Evolutionary conservation across 495 filamentous ascomycete genomes (phyloP).

Genomic region (Cryomyces minteri): DNA sequence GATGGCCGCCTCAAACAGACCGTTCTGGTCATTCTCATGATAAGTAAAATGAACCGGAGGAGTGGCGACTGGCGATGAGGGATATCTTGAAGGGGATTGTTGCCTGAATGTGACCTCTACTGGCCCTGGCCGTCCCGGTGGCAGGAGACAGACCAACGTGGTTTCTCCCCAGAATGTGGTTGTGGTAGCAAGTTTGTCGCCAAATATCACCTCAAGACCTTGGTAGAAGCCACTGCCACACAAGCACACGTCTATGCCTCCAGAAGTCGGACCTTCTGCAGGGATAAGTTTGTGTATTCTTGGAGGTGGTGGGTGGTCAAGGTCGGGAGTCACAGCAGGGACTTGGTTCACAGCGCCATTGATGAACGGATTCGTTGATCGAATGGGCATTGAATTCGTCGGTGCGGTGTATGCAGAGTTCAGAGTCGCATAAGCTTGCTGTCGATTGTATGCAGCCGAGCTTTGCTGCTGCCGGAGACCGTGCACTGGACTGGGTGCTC

Average conservation of each 20-base stretch:
- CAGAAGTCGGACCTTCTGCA: conserved; percentile 57
- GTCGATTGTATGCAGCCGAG: background rate
- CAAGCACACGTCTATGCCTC: conserved; percentile 72
- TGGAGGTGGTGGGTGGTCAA: conserved; percentile 23
- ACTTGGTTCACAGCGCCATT: background rate
- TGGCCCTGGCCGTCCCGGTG: conserved; percentile 50
- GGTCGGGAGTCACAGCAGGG: conserved; percentile 3
- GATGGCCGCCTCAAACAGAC: conserved; percentile 7
- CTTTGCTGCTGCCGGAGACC: background rate
- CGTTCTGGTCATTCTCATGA: conserved; percentile 54
- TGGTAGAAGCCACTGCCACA: conserved; percentile 62
- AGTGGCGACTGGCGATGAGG: conserved; percentile 23
- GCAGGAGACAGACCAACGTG: conserved; percentile 68
- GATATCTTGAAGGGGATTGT: conserved; percentile 30
- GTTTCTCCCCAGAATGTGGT: conserved; percentile 71
- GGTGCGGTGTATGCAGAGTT: background rate
- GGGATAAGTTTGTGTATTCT: conserved; percentile 67
- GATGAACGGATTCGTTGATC: conserved; percentile 14
- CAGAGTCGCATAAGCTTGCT: background rate
- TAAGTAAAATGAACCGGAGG: conserved; percentile 48
- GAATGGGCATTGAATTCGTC: background rate
- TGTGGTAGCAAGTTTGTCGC: conserved; percentile 53
- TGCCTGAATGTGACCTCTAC: conserved; percentile 62
- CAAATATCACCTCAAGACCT: conserved; percentile 76
- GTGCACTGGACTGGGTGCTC: conserved; percentile 26